Percentiles rank a stretch among this genome's conserved stretches.
Conservation (phyloP, 208 protist species). For the Wallacemonas rigidus region DNA sequence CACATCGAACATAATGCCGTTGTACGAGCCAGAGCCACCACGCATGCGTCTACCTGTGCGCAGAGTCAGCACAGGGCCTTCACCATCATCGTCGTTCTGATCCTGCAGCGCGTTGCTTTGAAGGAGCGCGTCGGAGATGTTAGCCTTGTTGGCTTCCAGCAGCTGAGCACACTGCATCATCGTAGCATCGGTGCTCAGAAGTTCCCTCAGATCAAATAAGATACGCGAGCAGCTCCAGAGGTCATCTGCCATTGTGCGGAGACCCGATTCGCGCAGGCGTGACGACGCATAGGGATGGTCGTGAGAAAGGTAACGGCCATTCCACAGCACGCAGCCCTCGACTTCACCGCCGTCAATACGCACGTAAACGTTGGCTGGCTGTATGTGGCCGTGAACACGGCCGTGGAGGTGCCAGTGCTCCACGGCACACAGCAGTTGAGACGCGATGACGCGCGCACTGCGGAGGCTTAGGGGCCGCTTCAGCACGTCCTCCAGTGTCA, state of each 20-base stretch:
- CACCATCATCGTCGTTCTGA: constrained; percentile 35
- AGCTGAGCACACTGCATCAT: constrained; percentile 27
- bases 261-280: constrained; percentile 37
- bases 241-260: constrained; percentile 55
- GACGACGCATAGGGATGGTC: constrained; percentile 47
- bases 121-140: constrained; percentile 56
- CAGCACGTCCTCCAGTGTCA: constrained; percentile 39
- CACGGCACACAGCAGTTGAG: constrained; percentile 65
- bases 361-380: constrained; percentile 75
- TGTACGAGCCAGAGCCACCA: constrained; percentile 74
- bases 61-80: constrained; percentile 59
- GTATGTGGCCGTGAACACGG: constrained; percentile 67
- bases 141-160: constrained; percentile 37
- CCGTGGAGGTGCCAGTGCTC: constrained; percentile 90
- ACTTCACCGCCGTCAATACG: constrained; percentile 42
- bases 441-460: constrained; percentile 39
- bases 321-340: constrained; percentile 65
- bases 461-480: background rate
- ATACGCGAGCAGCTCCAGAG: constrained; percentile 63
- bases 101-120: constrained; percentile 57
- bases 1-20: constrained; percentile 92
- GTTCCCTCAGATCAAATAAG: constrained; percentile 26
- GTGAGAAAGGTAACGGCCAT: constrained; percentile 44
- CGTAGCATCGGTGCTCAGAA: constrained; percentile 29
- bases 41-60: constrained; percentile 54